These are phyloP conservation scores for Niebla homalea DNA, from an alignment of 495 filamentous ascomycete genomes.

Conservation along the genomic window DNA sequence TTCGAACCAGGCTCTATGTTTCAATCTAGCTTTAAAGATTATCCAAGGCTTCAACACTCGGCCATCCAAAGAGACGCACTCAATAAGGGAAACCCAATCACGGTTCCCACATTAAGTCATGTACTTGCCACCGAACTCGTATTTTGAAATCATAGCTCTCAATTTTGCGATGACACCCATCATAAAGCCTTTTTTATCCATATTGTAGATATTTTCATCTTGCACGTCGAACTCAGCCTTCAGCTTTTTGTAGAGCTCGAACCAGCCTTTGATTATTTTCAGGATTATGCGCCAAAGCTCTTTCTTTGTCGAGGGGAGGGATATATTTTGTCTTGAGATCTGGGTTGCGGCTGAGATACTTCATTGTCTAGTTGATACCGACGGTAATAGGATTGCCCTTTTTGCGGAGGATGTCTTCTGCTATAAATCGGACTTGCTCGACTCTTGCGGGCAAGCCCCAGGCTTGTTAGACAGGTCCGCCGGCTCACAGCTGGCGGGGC, in stretches of 20 bases:
- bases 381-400: neutral
- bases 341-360: neutral
- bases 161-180: neutral
- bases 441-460: neutral
- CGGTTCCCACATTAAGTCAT: neutral
- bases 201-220: constrained; percentile 12
- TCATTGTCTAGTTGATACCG: neutral
- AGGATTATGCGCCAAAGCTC: neutral
- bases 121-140: neutral
- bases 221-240: constrained; percentile 5
- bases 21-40: neutral
- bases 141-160: constrained; percentile 2
- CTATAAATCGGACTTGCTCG: neutral
- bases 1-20: neutral
- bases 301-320: neutral
- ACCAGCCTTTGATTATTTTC: neutral
- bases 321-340: neutral
- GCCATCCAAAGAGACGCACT: neutral
- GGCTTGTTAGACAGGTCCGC: too few relatives aligned
- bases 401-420: neutral
- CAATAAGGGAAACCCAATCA: neutral
- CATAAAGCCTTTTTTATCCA: constrained; percentile 15
- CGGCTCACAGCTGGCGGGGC: too few relatives aligned
- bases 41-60: neutral
- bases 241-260: constrained; percentile 1